These are phyloP conservation scores for Neodidymelliopsis sp. DNA, from an alignment of 2,329 filamentous ascomycete species.

Conservation along the genomic window DNA sequence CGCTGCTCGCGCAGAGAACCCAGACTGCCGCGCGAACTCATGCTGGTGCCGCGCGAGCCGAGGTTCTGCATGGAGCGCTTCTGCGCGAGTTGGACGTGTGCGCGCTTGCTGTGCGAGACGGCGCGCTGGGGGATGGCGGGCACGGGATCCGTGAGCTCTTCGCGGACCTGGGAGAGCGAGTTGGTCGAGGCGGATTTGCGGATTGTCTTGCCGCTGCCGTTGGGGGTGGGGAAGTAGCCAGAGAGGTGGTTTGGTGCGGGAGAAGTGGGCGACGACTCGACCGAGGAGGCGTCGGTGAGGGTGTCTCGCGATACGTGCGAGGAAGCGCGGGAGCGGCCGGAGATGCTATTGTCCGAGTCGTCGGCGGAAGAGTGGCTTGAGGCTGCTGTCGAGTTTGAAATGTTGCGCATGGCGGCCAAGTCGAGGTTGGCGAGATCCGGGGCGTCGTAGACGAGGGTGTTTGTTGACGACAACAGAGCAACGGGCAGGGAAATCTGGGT, in stretches of 20 bases:
- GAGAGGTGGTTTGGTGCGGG: slow-evolving; percentile 64
- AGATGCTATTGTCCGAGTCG: slow-evolving; percentile 72
- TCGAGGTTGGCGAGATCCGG: slow-evolving; percentile 71
- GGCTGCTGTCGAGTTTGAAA: slow-evolving; percentile 58
- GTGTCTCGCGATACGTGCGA: slow-evolving; percentile 67
- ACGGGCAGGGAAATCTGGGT: slow-evolving; percentile 87
- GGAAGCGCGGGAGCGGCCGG: slow-evolving; percentile 54
- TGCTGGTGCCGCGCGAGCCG: slow-evolving; percentile 10
- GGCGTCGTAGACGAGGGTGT: slow-evolving; percentile 94
- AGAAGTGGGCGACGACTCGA: slow-evolving; percentile 57
- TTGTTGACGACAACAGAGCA: slow-evolving; percentile 90
- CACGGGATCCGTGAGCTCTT: slow-evolving; percentile 51
- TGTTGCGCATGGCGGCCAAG: slow-evolving; percentile 35
- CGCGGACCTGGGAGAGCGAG: slow-evolving; percentile 39
- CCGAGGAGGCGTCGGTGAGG: slow-evolving; percentile 70
- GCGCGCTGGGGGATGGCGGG: slow-evolving; percentile 80
- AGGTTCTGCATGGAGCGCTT: slow-evolving; percentile 66
- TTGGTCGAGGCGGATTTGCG: slow-evolving; percentile 51
- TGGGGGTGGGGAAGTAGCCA: slow-evolving; percentile 63
- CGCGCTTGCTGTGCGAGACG: slow-evolving; percentile 87
- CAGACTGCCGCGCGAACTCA: slow-evolving; percentile 51
- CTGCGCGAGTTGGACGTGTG: slow-evolving; percentile 77
- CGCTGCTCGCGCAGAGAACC: slow-evolving; percentile 64
- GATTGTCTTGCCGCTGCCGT: slow-evolving; percentile 56
- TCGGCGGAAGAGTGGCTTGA: slow-evolving; percentile 67